Evolutionary conservation across 148 eudicot species (phyloP).

Genomic region (Limonium bicolor): DNA sequence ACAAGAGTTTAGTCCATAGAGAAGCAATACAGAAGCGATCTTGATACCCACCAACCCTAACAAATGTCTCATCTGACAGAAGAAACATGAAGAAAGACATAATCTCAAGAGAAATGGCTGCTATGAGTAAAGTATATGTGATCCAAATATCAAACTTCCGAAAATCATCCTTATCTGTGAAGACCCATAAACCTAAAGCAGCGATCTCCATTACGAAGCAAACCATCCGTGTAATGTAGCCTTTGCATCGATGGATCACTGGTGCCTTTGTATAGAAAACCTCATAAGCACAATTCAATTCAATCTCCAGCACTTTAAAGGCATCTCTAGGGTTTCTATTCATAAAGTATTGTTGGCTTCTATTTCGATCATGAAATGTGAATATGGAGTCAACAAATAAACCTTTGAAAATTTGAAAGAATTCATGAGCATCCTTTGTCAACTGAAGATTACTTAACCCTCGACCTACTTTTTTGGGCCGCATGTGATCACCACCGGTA

Average conservation of each 20-base stretch:
- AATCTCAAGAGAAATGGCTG: slow-evolving; percentile 24
- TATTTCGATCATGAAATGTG: slow-evolving; percentile 23
- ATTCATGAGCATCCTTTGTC: slow-evolving; percentile 14
- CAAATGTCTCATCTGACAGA: slow-evolving; percentile 12
- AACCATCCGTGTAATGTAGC: slow-evolving; percentile 9
- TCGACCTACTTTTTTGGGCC: no score
- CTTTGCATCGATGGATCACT: slow-evolving; percentile 10
- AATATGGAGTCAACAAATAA: slow-evolving; percentile 35
- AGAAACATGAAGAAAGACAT: slow-evolving; percentile 20
- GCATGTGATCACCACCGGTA: no score
- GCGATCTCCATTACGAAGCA: slow-evolving; percentile 6
- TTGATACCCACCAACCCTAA: no score
- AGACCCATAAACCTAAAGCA: slow-evolving; percentile 11
- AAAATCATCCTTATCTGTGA: slow-evolving; percentile 1
- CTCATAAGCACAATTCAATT: slow-evolving; percentile 35
- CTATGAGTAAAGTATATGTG: slow-evolving; percentile 8
- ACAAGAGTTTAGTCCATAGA: neutral
- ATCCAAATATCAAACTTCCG: slow-evolving; percentile 10
- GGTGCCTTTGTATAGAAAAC: slow-evolving; percentile 29
- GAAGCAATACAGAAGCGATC: no score
- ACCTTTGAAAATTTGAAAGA: slow-evolving; percentile 28
- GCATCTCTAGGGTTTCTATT: slow-evolving; percentile 18
- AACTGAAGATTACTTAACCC: slow-evolving; percentile 11
- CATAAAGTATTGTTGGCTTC: slow-evolving; percentile 24
- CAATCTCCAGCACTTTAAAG: slow-evolving; percentile 33